Evolutionary conservation across 768 basidiomycete species (phyloP), one percentile per base, ranked within the genome.

Genomic region (Gloeostereum incarnatum): DNA sequence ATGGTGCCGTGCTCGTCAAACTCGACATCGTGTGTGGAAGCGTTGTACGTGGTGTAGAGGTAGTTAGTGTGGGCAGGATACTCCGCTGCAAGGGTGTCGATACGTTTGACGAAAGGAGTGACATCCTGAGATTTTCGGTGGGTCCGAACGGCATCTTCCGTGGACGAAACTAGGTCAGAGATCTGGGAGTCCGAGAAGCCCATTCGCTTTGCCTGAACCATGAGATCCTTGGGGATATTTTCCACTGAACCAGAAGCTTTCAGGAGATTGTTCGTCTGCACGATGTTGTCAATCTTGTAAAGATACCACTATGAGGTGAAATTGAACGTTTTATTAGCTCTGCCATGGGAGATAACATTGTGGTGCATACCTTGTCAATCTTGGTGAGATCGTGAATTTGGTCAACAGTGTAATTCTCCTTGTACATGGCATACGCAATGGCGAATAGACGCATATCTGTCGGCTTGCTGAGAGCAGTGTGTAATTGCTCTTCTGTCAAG

Each of bases 21-120:
- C 16, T 87, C 76, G 55, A 99, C 83, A 51, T 99, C 96, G 49
- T 99, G 96, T 44, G 83, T 77, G 0, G 89, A 84, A 2, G 92
- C 96, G 51, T 98, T 97, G 71, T 98, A 99, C 14, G 96, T 98
- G 14, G 94, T 98, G 65, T 98, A 99, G 41, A 99, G 83, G 63
- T 98, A 98, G 68, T 98, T 98, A 47, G 96, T 99, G 60, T 93
- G 83, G 1, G 96, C 96, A 18, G 96, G 96, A 66, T 85, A 99
- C 61, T 99, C 96, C 43, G 96, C 96, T 20, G 96, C 96, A 42
- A 99, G 77, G 9, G 96, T 99, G 61, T 99, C 96, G 61, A 99
- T 98, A 48, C 93, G 88, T 64, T 99, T 99, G 58, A 99, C 96
- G 61, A 92, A 98, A 25, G 96, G 96, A 4, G 84, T 94, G 51